These are phyloP conservation scores for Trichocladium uniseriatum DNA, from an alignment of 495 filamentous ascomycete genomes.

Conservation along the genomic window DNA sequence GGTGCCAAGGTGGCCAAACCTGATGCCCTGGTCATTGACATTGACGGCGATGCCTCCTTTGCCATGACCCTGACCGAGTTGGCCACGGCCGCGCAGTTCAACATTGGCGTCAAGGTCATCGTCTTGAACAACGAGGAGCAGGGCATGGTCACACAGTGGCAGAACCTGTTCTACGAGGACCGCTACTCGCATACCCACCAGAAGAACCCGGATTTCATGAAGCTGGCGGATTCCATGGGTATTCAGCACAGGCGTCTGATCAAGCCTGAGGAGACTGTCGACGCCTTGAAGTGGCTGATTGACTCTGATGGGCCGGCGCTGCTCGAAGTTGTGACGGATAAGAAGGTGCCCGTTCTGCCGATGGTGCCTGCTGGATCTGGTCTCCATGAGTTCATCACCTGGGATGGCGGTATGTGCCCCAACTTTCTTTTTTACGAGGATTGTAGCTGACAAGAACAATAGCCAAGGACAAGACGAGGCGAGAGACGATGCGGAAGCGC, in stretches of 20 bases:
- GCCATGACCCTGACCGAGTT: conserved; percentile 92
- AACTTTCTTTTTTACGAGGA: conserved; percentile 9
- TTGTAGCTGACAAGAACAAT: conserved; percentile 25
- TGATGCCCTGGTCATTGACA: conserved; percentile 80
- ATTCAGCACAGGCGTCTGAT: conserved; percentile 56
- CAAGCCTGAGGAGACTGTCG: conserved; percentile 61
- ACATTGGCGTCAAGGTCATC: conserved; percentile 86
- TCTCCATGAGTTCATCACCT: conserved; percentile 89
- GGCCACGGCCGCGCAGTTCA: conserved; percentile 81
- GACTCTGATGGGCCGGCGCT: conserved; percentile 70
- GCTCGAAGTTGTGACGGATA: conserved; percentile 54
- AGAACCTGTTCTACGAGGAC: conserved; percentile 86
- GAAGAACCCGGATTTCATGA: conserved; percentile 79
- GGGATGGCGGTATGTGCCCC: conserved; percentile 59
- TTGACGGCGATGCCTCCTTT: conserved; percentile 95
- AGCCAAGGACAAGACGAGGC: conserved; percentile 68
- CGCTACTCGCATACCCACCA: conserved; percentile 89
- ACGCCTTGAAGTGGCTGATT: conserved; percentile 81
- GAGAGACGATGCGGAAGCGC: conserved; percentile 61
- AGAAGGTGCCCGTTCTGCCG: conserved; percentile 96
- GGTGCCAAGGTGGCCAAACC: conserved; percentile 87
- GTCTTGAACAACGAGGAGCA: conserved; percentile 95
- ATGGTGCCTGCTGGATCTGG: conserved; percentile 88
- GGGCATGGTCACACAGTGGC: conserved; percentile 96
- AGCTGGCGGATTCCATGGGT: conserved; percentile 76